Evolutionary conservation across 345 rosid genomes (phyloP), one percentile per base, ranked within the genome.

Genomic region (Linum trigynum): DNA sequence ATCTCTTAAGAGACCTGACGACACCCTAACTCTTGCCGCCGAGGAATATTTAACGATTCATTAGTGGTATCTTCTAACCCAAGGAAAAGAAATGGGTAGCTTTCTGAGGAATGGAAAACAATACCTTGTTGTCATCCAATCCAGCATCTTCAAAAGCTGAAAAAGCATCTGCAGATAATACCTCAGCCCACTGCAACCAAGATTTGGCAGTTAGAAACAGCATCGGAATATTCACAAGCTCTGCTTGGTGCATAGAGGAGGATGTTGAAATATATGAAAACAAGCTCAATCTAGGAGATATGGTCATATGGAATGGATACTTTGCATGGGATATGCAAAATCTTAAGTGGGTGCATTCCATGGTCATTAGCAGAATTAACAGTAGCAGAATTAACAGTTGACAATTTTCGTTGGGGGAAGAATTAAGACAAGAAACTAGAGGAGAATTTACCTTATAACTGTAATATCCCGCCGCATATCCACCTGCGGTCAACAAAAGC

Each of bases 141-240:
- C 97, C 97, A 74, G 86, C 90, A 55, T 91, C 98, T 84, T 91
- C 98, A 72, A 89, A 89, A 58, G 98, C 95, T 14, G 98, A 91
- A 81, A 92, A 89, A 68, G 98, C 98, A 85, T 92, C 96, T 35
- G 98, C 98, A 58, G 98, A 91, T 66, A 89, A 72, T 55, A 92
- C 96, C 78, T 89, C 96, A 4, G 98, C 95, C 98, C 98, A 89
- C 98, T 92, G 88, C 88, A 84, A 67, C 61, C 41, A 65, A n/a
- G 32, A 62, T 17, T 55, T 63, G 12, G 40, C 41, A 61, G 64
- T 77, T 68, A 75, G 78, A 69, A 48, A 48, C 63, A 61, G 67
- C 65, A 69, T 12, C 41, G 11, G 50, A 64, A 59, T 37, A 55
- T 61, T 38, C 35, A n/a, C 38, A 39, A 43, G 9, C 14, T 3